Base-by-base conservation (phyloP, 257 asterid genomes). In the Solanum gandarillasii region DNA sequence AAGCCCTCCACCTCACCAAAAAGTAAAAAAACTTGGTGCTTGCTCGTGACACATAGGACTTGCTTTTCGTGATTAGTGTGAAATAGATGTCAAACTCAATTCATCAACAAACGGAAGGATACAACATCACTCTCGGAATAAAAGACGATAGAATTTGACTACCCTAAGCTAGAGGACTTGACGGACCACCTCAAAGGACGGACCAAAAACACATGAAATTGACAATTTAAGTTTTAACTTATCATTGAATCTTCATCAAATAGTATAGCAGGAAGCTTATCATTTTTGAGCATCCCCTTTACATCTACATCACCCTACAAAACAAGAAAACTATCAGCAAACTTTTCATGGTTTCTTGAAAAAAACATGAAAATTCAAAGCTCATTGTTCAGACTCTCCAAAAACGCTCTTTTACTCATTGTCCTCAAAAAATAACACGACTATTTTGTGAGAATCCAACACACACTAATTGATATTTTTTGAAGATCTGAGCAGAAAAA, bases 211-310 rank as follows among this genome's bases (percentile, higher is more conserved):
- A 14, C 23, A 78, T 39, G 4, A 10, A 25, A 25, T 78, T 41
- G 21, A 13, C 55, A 5, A 38, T 41, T 41, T 41, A 41, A 41
- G 14, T 10, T n/a, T 6, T n/a, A 52, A 89, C 93, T 94, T 94
- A 95, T 73, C 87, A 86, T 88, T 87, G 90, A 71, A 72, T 87
- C 85, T 84, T 91, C 96, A 88, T 94, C 97, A 86, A 89, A 93
- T 88, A 89, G 67, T 55, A 95, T 87, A 32, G 88, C 86, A 62
- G 93, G 92, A 25, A 94, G 91, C 92, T 92, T 94, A 91, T 43
- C 2, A 43, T 89, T 89, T 89, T 93, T 92, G 74, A 90, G 87
- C 87, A 92, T 92, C 31, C 87, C 90, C 82, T 90, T 90, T 86
- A 90, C 84, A 90, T 91, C 93, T 86, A 68, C 34, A 7, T 76